Evolutionary conservation across 768 basidiomycete genomes (phyloP), one percentile per base, ranked within the genome.

Genomic region (Rhodotorula kratochvilovae): DNA sequence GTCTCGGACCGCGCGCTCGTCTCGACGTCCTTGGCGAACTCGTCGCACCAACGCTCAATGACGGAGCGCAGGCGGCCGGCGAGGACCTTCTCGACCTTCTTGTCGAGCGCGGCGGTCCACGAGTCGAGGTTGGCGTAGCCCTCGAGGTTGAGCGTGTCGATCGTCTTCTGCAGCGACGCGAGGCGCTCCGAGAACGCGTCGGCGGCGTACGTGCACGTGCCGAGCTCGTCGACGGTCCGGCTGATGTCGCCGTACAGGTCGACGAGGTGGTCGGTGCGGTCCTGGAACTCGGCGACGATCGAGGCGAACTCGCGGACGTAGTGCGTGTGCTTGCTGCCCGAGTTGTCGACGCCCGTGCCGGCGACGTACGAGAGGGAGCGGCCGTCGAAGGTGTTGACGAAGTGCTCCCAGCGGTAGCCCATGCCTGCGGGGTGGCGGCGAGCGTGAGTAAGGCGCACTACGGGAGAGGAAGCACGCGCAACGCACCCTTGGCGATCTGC

Each of bases 261-360:
- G 72, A 99, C 90, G 65, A 95, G 88, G 61, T 85, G 89, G 80
- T 95, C 95, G 55, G 93, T 91, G 81, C 97, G 96, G 83, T 99
- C 96, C 88, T 97, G 95, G 33, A 99, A 83, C 17, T 95, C 84
- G 2, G 93, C 94, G 0, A 97, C 90, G 8, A 92, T 86, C 70
- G 90, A 91, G 3, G 95, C 94, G 78, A 97, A 96, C 79, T 98
- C 94, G 67, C 92, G 86, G 17, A 98, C 94, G 74, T 92, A 97
- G 70, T 91, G 89, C 35, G 95, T 88, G 78, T 97, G 95, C 71
- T 91, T 84, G 72, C 77, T 29, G 78, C 63, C 65, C 23, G 76
- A 89, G 85, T 78, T 88, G 91, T 68, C 91, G 85, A 25, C 29
- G 10, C 45, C 54, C 27, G 58, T 27, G 57, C 67, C 53, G 39